Evolutionary conservation across 2,329 filamentous ascomycete species (phyloP), one percentile per base, ranked within the genome.

Genomic region (Huntiella omanensis): DNA sequence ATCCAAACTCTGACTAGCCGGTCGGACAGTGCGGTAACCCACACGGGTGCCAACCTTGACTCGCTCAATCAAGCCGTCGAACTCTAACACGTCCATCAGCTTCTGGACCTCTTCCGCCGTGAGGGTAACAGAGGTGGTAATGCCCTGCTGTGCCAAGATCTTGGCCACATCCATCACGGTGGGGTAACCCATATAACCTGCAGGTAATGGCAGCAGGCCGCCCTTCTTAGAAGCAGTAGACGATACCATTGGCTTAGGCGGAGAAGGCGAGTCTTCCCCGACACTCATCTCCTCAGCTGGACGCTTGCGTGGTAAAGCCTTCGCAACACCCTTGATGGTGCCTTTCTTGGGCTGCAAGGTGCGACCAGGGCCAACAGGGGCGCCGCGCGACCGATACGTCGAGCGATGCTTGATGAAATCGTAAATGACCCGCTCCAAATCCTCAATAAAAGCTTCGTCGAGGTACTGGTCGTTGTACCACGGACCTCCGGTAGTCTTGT

Each of bases 401-500:
- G 81, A 88, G 55, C 76, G 69, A 8, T 67, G 67, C 55, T 80
- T 77, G 51, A 94, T 75, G 51, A 76, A 78, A 52, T 80, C 74
- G 54, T 84, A 82, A 44, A 93, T 73, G 50, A 82, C 72, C 15
- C 73, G 70, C 50, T 82, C 75, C 43, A 95, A 68, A 37, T 76
- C 75, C 48, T 83, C 77, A 55, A 96, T 87, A 59, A 98, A 84
- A 49, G 81, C 82, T 52, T 83, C 79, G 61, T 98, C 91, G 10
- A 96, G 71, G 53, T 87, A 82, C 45, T 85, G 83, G 52, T 94
- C 86, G 5, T 83, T 87, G 60, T 91, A 95, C 84, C 88, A 98
- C 6, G 85, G 82, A 1, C 91, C 91, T 41, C 91, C 91, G 0
- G 86, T 93, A 40, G 92, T 83, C 51, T 91, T 82, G 51, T 95